Evolutionary conservation across 2,329 filamentous ascomycete genomes (phyloP), one percentile per base, ranked within the genome.

Genomic region (Trichoderma semiorbis): DNA sequence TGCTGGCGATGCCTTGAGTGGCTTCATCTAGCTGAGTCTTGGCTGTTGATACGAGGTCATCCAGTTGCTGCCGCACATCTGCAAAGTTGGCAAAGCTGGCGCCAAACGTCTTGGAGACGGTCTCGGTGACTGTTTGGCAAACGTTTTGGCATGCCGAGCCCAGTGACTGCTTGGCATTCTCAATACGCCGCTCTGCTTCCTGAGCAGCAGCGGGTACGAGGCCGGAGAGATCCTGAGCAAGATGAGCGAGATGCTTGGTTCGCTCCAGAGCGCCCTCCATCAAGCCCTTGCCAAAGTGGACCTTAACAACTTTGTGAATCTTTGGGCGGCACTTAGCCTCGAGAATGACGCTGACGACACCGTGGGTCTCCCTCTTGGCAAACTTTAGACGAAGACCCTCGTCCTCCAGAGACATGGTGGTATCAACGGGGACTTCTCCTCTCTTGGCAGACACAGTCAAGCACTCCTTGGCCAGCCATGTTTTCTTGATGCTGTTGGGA

Each of bases 221-320:
- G 18, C 81, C 80, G 10, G 80, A 81, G 8, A 87, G 77, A 55
- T 81, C 82, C 55, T 83, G 81, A 16, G 83, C 81, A 4, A 86
- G 79, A 14, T 82, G 77, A 18, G 83, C 81, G 3, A 86, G 79
- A 16, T 82, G 77, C 72, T 81, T 82, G 24, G 85, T 84, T 8
- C 80, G 81, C 70, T 86, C 84, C 7, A 86, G 74, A 16, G 82
- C 83, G 50, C 84, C 83, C 14, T 80, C 81, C 55, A 87, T 78
- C 18, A 83, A 78, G 26, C 84, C 81, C 77, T 81, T 85, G 61
- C 88, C 87, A 78, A 91, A 89, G 77, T 90, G 86, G 34, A 91
- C 80, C 50, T 85, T 84, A 77, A 91, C 88, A 0, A 86, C 86
- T 80, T 91, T 88, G 75, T 88, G 88, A 74, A 91, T 84, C 78